Evolutionary conservation across 148 eudicot species (phyloP), one percentile per base, ranked within the genome.

Genomic region (Limonium bicolor): DNA sequence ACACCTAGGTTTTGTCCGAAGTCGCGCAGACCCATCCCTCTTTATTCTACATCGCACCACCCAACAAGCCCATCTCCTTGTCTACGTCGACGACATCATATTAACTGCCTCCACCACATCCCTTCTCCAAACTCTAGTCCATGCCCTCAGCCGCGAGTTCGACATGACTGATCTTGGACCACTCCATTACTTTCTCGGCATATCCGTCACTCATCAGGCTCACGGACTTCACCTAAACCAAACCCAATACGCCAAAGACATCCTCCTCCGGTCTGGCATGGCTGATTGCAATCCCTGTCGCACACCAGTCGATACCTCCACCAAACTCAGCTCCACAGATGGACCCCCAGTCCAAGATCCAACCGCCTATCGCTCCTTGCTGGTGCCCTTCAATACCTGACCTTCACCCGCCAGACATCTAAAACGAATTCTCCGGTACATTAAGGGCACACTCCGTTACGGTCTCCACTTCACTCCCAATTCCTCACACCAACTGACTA

Each of bases 151-250:
- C 3, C 3, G 1, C 0, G 39, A 37, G 28, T 36, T 36, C 25
- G 44, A 10, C 1, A 37, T 36, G 44, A 51, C 22, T 13, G 31
- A 51, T n/a, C 17, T 51, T 0, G 55, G 55, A 12, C 33, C 12
- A n/a, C 44, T 51, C 0, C 17, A 12, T 7, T 35, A 36, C n/a
- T 36, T 36, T 12, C 10, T 51, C n/a, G 55, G 55, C 12, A 51
- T 36, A 10, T 14, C 9, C 13, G 19, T 16, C 37, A 15, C 20
- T 5, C 18, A n/a, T 11, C 12, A 41, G 22, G 0, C 22, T n/a
- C 6, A 13, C 1, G 55, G 20, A 1, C 10, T 35, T 7, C 17
- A 35, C 6, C 23, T 51, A 2, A 4, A 32, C 7, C 55, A 51
- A 15, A n/a, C 15, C 5, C 22, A 35, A 14, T 36, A 51, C 24